phyloP scores from a whole-genome alignment of 192 early-diverging fungal genomes.

The Umbelopsis sp. region DNA sequence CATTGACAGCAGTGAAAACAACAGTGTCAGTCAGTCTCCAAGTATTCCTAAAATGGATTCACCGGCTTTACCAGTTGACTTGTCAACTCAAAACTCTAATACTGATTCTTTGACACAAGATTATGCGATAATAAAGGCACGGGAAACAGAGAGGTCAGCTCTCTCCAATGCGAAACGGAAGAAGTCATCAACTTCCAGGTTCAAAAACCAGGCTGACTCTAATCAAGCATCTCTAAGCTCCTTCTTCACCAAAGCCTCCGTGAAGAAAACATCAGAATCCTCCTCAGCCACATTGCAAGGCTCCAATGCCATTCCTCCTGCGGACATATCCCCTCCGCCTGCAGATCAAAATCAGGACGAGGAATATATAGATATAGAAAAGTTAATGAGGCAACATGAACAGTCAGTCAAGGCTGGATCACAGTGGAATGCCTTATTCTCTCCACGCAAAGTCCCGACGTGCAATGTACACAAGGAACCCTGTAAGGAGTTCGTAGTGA shows the following conservation, averaged over 20 bases:
- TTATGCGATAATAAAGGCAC: not conserved
- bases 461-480: slow-evolving; percentile 65
- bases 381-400: not conserved
- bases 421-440: slow-evolving; percentile 64
- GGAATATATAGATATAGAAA: slow-evolving; percentile 8
- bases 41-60: not conserved
- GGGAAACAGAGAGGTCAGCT: not conserved
- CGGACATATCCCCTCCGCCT: not conserved
- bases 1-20: not conserved
- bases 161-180: not conserved
- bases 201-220: no score
- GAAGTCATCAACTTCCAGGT: no score
- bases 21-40: not conserved
- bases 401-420: slow-evolving; percentile 32
- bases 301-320: not conserved
- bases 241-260: not conserved
- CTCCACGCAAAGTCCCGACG: slow-evolving; percentile 46
- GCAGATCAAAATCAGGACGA: not conserved
- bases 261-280: not conserved
- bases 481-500: slow-evolving; percentile 65
- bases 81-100: not conserved
- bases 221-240: not conserved
- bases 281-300: not conserved
- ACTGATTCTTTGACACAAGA: not conserved
- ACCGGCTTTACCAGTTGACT: not conserved